phyloP scores from a whole-genome alignment of 805 yeast species.

The Nakazawaea ernobii region DNA sequence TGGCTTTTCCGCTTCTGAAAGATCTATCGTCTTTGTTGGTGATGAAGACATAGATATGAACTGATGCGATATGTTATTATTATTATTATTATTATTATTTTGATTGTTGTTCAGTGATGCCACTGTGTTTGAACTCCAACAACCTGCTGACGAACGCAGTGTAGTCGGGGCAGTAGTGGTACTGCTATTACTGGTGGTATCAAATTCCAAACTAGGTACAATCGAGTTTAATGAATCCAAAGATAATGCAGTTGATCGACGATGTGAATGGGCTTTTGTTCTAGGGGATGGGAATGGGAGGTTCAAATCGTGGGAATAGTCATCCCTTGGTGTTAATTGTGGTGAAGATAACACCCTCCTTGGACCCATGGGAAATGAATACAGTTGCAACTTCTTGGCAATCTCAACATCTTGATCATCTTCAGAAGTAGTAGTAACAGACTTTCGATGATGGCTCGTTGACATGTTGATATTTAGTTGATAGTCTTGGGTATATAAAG shows the following conservation, averaged over 20 bases:
- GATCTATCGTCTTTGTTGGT: conserved; percentile 3
- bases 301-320: background rate
- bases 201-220: background rate
- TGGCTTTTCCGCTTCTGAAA: conserved; percentile 2
- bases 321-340: background rate
- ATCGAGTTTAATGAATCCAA: background rate
- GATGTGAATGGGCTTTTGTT: background rate
- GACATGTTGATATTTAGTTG: too few species aligned
- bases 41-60: background rate
- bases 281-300: background rate
- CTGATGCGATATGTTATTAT: background rate
- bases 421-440: background rate
- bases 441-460: background rate
- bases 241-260: conserved; percentile 3
- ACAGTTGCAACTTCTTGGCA: background rate
- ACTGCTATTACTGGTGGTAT: background rate
- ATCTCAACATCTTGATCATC: background rate
- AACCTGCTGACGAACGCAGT: too few species aligned
- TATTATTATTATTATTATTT: background rate
- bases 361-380: background rate
- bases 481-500: too few species aligned
- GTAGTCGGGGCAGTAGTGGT: background rate
- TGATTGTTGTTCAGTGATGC: too few species aligned
- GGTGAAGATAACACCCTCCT: background rate
- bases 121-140: too few species aligned